Base-by-base conservation (phyloP, 208 protist species). In the Porcisia deanei region DNA sequence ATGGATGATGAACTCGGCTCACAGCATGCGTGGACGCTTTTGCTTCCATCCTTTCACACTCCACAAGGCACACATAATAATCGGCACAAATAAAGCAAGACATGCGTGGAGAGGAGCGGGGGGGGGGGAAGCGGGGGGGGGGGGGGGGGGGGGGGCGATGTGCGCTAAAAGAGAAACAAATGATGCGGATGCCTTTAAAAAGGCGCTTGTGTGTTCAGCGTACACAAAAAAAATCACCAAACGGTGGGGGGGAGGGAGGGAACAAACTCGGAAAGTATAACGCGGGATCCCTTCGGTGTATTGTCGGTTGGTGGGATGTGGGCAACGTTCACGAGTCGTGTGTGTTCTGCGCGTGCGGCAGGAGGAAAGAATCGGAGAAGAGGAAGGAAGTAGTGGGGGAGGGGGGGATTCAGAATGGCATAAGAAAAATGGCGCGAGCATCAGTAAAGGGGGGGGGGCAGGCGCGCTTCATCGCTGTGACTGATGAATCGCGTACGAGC, bases 281-380 rank as follows among this genome's bases (percentile, higher is more conserved):
- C 47, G 41, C 18, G 20, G 14, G 41, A 67, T 49, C 41, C 41
- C 37, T 25, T 67, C 63, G n/a, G 63, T 10, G 10, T 20, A 16
- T 49, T n/a, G 39, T 67, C 37, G 63, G 67, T 72, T 18, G 43
- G 6, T 1, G 45, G 65, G 10, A 55, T 10, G 22, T 0, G 47
- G 37, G 67, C 47, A 45, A 72, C 47, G 67, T 41, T 58, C 67
- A 72, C 67, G 67, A 58, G 22, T 60, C 45, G 6, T 39, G 52
- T 34, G 9, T 67, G 41, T 37, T 67, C 63, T 67, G 22, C 22
- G 22, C 37, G 41, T 34, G 63, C 39, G 8, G 39, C 16, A 66
- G 39, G 41, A 52, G 9, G 20, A 47, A 7, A 67, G 20, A 18
- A 49, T 22, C 8, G 5, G 34, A 64, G 16, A 64, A 64, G 49